phyloP scores from a whole-genome alignment of 805 yeast species.

The Lipomyces mesembrius region DNA sequence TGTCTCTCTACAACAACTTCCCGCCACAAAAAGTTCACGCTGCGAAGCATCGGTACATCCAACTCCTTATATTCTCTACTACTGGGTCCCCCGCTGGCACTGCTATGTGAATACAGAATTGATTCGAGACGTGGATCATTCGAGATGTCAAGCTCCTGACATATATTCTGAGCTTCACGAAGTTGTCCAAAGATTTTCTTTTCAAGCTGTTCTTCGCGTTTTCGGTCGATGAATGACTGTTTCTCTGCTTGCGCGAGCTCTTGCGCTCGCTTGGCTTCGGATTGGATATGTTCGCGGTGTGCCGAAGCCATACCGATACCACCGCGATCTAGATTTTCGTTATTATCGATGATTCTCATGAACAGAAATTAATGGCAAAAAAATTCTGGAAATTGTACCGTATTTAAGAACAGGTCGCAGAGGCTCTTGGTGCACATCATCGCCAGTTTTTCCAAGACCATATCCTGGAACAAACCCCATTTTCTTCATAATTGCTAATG shows the following conservation, averaged over 20 bases:
- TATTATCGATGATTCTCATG: background rate
- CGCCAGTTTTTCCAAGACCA: constrained; percentile 48
- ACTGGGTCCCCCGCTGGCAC: background rate
- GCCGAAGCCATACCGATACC: constrained; percentile 41
- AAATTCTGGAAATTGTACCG: constrained; percentile 16
- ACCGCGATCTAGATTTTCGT: constrained; percentile 19
- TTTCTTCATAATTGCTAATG: constrained; percentile 56
- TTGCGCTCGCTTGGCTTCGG: constrained; percentile 26
- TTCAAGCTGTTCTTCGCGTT: constrained; percentile 20
- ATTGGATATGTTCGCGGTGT: constrained; percentile 32
- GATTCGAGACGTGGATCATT: constrained; percentile 23
- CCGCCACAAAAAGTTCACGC: constrained; percentile 31
- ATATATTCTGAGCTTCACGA: constrained; percentile 34
- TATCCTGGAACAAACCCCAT: constrained; percentile 63
- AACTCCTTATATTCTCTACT: background rate
- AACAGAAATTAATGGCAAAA: background rate
- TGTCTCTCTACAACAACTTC: constrained; percentile 22
- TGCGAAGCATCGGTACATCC: constrained; percentile 15
- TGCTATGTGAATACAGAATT: constrained; percentile 12
- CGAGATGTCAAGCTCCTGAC: constrained; percentile 29
- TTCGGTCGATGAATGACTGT: constrained; percentile 14
- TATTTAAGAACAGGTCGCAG: constrained; percentile 27
- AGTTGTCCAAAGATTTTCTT: constrained; percentile 31
- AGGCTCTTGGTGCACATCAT: constrained; percentile 10
- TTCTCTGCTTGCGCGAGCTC: constrained; percentile 14